Base-by-base conservation (phyloP, 2,329 filamentous ascomycete genomes). In the Curvularia sp. region DNA sequence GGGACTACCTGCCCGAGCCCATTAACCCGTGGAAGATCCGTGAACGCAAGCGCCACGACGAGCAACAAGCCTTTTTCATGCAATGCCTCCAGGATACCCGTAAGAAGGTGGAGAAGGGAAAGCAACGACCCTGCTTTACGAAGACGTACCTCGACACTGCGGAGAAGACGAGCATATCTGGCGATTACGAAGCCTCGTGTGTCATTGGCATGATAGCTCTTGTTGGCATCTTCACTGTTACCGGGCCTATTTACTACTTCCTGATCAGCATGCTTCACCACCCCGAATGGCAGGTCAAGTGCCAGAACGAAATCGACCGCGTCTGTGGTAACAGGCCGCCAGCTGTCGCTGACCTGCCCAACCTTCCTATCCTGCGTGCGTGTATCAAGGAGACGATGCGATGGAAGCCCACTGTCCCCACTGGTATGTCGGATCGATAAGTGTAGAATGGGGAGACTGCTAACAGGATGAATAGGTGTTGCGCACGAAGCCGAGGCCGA, bases 21-120 rank as follows among this genome's bases (percentile, higher is more conserved):
- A 75, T 85, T 46, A 85, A 85, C 62, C 83, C 83, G 0, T 85
- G 83, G 83, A 85, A 85, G 70, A 75, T 74, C 13, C 80, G 81
- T 6, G 83, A 85, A 67, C 78, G 76, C 41, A 83, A 82, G 67
- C 79, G 83, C 20, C 83, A 85, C 62, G 83, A 85, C 44, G 79
- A 81, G 38, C 83, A 85, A 59, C 80, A 84, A 59, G 78, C 70
- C 0, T 84, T 82, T 79, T 85, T 82, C 79, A 81, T 84, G 81
- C 73, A 81, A 5, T 75, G 78, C n/a, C 71, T 84, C 0, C 43
- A 75, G 1, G 71, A 66, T 4, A 78, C 78, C 5, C 74, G 77
- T 15, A 67, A 66, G 30, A 61, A 66, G 46, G 70, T 76, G 69
- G 64, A 70, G 49, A 70, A 70, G 57, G 73, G 72, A 38, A 71